Conservation (phyloP, 805 yeast genomes). For the Pichia scutulata region DNA sequence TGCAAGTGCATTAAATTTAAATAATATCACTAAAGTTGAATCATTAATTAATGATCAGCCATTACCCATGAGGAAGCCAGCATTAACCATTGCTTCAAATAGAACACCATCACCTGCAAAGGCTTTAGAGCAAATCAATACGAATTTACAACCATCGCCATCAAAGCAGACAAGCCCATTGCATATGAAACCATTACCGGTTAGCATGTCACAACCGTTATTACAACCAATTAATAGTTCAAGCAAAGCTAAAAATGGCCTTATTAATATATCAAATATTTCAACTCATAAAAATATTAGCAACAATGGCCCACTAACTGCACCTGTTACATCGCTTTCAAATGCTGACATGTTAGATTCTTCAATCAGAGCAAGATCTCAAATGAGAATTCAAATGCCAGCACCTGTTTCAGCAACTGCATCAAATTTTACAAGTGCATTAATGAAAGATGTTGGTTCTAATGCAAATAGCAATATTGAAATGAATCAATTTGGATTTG, state of each 20-base stretch:
- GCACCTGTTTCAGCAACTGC: slow-evolving; percentile 39
- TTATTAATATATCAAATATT: neutral
- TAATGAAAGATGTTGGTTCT: neutral
- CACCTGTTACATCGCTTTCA: slow-evolving; percentile 18
- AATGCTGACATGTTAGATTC: slow-evolving; percentile 21
- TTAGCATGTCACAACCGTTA: slow-evolving; percentile 34
- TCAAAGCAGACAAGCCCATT: slow-evolving; percentile 29
- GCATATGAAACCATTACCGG: slow-evolving; percentile 44
- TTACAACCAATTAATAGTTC: slow-evolving; percentile 46
- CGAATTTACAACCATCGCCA: slow-evolving; percentile 20
- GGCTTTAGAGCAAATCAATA: slow-evolving; percentile 16
- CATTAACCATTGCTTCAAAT: slow-evolving; percentile 28
- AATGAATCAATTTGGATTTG: slow-evolving; percentile 32
- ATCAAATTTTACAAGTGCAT: neutral
- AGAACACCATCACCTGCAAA: slow-evolving; percentile 44
- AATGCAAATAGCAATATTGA: slow-evolving; percentile 17
- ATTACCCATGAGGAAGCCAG: slow-evolving; percentile 25
- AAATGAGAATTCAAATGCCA: slow-evolving; percentile 68
- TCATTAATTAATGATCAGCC: slow-evolving; percentile 10
- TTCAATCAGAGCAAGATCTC: slow-evolving; percentile 38
- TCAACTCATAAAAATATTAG: neutral
- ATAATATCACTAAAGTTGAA: slow-evolving; percentile 1
- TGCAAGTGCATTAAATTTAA: neutral
- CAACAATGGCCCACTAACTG: slow-evolving; percentile 25
- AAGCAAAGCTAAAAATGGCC: slow-evolving; percentile 2